Percentiles rank a stretch among this genome's conserved stretches.
phyloP scores from a whole-genome alignment of 805 yeast genomes.

The Huiozyma sinensis region DNA sequence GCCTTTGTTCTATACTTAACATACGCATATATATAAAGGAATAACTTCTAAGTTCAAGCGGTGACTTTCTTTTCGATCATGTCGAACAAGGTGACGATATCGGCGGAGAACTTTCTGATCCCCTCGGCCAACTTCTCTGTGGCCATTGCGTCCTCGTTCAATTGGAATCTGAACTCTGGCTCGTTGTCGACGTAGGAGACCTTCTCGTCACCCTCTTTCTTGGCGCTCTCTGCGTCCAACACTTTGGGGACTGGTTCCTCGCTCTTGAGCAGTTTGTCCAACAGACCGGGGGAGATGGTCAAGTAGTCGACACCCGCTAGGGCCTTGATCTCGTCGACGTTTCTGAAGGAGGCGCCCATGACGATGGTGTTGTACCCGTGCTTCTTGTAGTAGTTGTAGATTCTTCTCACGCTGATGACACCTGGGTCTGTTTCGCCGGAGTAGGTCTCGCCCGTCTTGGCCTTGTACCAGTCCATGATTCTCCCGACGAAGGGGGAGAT shows the following conservation, averaged over 20 bases:
- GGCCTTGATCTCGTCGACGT: conserved; percentile 85
- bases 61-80: conserved; percentile 51
- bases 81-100: conserved; percentile 67
- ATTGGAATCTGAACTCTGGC: conserved; percentile 74
- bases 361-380: conserved; percentile 91
- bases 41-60: conserved; percentile 19
- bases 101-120: conserved; percentile 92
- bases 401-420: conserved; percentile 73
- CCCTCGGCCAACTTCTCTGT: conserved; percentile 96
- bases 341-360: conserved; percentile 99
- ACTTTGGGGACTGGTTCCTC: conserved; percentile 65
- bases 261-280: conserved; percentile 77
- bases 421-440: conserved; percentile 78
- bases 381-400: conserved; percentile 96
- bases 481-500: conserved; percentile 98
- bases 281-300: conserved; percentile 84
- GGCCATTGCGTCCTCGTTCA: conserved; percentile 97
- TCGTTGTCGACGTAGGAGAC: conserved; percentile 76
- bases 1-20: not conserved
- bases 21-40: not conserved
- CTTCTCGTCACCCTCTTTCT: conserved; percentile 41
- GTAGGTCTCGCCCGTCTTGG: conserved; percentile 78
- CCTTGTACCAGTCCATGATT: conserved; percentile 96
- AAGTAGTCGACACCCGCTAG: conserved; percentile 93
- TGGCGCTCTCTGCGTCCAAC: conserved; percentile 59